These are phyloP conservation scores for Ophiostoma sp. DNA, from an alignment of 2,329 filamentous ascomycete genomes.

Conservation along the genomic window DNA sequence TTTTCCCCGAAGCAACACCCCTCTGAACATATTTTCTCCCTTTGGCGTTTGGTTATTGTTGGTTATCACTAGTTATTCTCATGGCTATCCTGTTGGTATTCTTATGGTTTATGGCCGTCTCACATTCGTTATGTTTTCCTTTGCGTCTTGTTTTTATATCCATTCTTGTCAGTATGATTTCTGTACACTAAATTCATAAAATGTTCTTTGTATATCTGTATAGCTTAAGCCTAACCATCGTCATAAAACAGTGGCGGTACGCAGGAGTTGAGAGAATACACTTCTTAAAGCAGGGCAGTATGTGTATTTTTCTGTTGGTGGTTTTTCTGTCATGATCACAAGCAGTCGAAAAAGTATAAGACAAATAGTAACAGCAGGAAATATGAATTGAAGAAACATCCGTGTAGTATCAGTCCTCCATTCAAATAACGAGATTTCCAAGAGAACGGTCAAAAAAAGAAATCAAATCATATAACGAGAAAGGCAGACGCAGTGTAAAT, in stretches of 20 bases:
- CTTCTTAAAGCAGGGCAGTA: background rate
- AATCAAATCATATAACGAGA: background rate
- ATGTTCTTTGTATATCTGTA: background rate
- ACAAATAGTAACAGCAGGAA: background rate
- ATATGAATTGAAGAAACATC: background rate
- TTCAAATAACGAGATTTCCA: background rate
- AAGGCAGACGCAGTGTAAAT: background rate
- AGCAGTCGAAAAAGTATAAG: background rate
- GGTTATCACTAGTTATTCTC: background rate
- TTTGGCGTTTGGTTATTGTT: background rate
- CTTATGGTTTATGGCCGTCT: background rate
- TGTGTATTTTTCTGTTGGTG: background rate
- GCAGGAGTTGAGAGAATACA: background rate
- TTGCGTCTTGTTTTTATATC: background rate
- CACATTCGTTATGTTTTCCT: background rate
- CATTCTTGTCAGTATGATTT: background rate
- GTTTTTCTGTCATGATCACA: background rate
- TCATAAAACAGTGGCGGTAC: background rate
- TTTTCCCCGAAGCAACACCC: background rate
- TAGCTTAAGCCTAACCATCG: background rate
- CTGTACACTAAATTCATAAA: slow-evolving; percentile 6
- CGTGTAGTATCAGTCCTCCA: background rate
- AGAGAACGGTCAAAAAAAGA: background rate
- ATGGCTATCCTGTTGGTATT: background rate
- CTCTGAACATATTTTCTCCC: background rate